A percentile compares a stretch with the other conserved stretches of the same genome.
These are phyloP conservation scores for Syzygium grande DNA, from an alignment of 345 rosid species.

Conservation along the genomic window DNA sequence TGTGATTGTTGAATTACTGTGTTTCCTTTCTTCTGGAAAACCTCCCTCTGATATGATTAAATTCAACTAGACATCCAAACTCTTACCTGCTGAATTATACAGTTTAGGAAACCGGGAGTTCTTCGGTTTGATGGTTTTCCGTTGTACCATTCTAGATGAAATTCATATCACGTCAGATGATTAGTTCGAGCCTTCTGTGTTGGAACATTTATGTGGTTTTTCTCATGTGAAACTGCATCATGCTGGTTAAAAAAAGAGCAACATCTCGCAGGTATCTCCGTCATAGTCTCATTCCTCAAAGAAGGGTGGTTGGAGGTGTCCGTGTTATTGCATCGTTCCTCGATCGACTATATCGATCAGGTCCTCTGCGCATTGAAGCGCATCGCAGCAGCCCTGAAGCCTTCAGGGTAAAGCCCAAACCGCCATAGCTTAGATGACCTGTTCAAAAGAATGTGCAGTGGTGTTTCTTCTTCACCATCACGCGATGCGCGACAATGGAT, in stretches of 20 bases:
- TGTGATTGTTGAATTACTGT: constrained; percentile 14
- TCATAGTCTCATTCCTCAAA: background rate
- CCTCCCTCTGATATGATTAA: background rate
- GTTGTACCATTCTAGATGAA: background rate
- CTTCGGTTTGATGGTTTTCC: background rate
- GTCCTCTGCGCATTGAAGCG: background rate
- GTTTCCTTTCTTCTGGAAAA: background rate
- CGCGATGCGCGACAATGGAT: background rate
- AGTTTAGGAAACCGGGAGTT: background rate
- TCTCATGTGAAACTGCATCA: background rate
- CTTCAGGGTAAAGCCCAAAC: background rate
- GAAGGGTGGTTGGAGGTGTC: background rate
- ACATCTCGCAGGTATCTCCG: background rate
- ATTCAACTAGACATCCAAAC: background rate
- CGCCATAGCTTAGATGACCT: background rate
- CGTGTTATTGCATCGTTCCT: background rate
- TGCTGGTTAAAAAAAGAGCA: background rate
- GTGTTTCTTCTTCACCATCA: background rate
- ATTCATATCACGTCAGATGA: background rate
- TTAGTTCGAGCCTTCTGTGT: background rate
- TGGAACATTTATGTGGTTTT: background rate
- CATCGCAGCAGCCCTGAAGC: background rate
- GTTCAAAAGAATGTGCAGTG: background rate
- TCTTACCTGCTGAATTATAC: background rate
- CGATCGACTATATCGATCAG: background rate